Conservation (phyloP, 768 basidiomycete genomes). For the Macrolepiota fuliginosa region DNA sequence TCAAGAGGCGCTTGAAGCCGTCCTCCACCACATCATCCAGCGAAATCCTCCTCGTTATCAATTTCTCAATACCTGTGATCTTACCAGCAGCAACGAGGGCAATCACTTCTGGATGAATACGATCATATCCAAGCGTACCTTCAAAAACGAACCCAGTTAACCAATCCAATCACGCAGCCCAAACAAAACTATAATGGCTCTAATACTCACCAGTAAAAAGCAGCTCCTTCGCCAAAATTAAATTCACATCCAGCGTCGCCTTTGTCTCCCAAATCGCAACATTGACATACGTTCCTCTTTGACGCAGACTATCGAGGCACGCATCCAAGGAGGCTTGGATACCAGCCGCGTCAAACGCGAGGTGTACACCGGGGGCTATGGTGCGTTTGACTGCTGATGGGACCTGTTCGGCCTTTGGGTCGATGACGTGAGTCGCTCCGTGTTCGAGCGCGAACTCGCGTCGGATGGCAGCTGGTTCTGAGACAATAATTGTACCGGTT, state of each 20-base stretch:
- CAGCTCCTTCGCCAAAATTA: slow-evolving; percentile 37
- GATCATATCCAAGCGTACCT: slow-evolving; percentile 37
- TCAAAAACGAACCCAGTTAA: neutral
- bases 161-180: neutral
- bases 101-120: slow-evolving; percentile 37
- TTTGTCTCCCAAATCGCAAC: slow-evolving; percentile 41
- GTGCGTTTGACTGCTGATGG: slow-evolving; percentile 25
- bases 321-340: slow-evolving; percentile 34
- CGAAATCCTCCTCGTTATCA: slow-evolving; percentile 40
- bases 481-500: slow-evolving; percentile 29
- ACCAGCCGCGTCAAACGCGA: slow-evolving; percentile 49
- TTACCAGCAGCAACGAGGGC: slow-evolving; percentile 35
- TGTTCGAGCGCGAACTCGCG: slow-evolving; percentile 33
- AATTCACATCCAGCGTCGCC: slow-evolving; percentile 34
- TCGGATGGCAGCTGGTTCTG: slow-evolving; percentile 38
- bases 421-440: slow-evolving; percentile 36
- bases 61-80: slow-evolving; percentile 33
- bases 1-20: slow-evolving; percentile 37
- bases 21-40: slow-evolving; percentile 42
- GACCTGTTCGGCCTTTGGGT: slow-evolving; percentile 32
- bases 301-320: slow-evolving; percentile 32
- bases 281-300: slow-evolving; percentile 37
- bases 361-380: slow-evolving; percentile 36
- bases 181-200: neutral
- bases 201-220: slow-evolving; percentile 30